These are phyloP conservation scores for Glycine tomentella DNA, from an alignment of 306 rosid genomes.

Conservation along the genomic window DNA sequence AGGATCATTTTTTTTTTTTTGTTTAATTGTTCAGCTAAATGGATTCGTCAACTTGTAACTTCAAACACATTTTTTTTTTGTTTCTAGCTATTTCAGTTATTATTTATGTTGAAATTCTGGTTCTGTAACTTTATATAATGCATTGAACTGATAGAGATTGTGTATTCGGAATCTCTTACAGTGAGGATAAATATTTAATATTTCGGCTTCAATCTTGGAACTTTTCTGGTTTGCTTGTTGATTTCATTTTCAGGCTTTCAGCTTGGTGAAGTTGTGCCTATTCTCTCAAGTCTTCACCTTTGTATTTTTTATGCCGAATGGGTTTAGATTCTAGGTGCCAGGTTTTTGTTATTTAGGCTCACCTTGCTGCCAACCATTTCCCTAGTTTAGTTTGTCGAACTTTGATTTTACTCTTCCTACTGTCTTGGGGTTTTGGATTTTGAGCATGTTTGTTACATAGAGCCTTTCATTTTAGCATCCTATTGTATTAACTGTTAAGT, in stretches of 20 bases:
- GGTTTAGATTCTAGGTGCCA: neutral
- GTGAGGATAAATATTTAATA: constrained; percentile 2
- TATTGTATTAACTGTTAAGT: neutral
- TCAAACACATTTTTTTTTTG: neutral
- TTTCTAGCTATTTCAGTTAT: neutral
- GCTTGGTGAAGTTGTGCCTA: neutral
- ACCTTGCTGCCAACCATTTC: neutral
- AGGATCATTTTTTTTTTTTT: constrained; percentile 27
- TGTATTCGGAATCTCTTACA: constrained; percentile 9
- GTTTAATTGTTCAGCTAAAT: neutral
- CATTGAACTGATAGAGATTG: neutral
- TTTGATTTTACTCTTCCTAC: constrained; percentile 13
- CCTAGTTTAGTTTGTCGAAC: constrained; percentile 8
- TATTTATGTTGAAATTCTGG: neutral
- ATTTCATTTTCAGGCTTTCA: no score
- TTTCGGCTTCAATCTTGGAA: neutral
- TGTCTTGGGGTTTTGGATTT: neutral
- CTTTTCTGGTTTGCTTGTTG: no score
- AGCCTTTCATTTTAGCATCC: constrained; percentile 20
- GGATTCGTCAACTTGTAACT: no score
- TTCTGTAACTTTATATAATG: constrained; percentile 28
- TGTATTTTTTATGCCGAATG: neutral
- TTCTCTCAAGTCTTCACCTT: neutral
- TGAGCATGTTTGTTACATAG: neutral
- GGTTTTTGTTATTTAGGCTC: no score